A percentile compares a stretch with the other conserved stretches of the same genome.
Conservation (phyloP, 768 basidiomycete genomes). For the Hericium coralloides region DNA sequence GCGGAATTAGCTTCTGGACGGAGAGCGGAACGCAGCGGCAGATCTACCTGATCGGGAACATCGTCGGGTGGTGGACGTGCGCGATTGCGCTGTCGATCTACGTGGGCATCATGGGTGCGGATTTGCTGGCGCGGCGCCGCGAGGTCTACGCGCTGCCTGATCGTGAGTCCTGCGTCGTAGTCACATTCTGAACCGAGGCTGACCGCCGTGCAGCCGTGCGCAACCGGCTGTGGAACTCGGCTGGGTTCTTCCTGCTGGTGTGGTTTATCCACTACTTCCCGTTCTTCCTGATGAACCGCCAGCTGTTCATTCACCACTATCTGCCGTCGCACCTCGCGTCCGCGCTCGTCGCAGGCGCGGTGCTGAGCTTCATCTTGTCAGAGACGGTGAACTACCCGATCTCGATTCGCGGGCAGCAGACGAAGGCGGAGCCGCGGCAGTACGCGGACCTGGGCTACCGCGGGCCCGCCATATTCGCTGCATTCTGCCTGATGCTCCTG, state of each 20-base stretch:
- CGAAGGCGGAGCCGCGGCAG: conserved; percentile 30
- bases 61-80: conserved; percentile 93
- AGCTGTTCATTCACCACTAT: conserved; percentile 96
- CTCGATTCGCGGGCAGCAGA: conserved; percentile 64
- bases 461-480: conserved; percentile 54
- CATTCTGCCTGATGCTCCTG: conserved; percentile 54
- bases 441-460: conserved; percentile 73
- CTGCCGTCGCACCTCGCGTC: conserved; percentile 94
- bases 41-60: conserved; percentile 93
- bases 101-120: conserved; percentile 84
- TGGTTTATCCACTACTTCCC: conserved; percentile 97
- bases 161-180: conserved; percentile 41
- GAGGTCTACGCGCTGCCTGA: conserved; percentile 81
- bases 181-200: not conserved
- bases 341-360: conserved; percentile 84
- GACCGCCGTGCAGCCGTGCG: conserved; percentile 58
- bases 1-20: conserved; percentile 99
- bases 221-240: conserved; percentile 90
- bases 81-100: conserved; percentile 80
- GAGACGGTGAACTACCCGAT: conserved; percentile 91
- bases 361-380: conserved; percentile 83
- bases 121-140: conserved; percentile 80
- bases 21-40: conserved; percentile 76
- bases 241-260: conserved; percentile 89
- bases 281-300: conserved; percentile 96